These are phyloP conservation scores for Colletotrichum kahawae DNA, from an alignment of 2,329 filamentous ascomycete genomes.

Conservation along the genomic window DNA sequence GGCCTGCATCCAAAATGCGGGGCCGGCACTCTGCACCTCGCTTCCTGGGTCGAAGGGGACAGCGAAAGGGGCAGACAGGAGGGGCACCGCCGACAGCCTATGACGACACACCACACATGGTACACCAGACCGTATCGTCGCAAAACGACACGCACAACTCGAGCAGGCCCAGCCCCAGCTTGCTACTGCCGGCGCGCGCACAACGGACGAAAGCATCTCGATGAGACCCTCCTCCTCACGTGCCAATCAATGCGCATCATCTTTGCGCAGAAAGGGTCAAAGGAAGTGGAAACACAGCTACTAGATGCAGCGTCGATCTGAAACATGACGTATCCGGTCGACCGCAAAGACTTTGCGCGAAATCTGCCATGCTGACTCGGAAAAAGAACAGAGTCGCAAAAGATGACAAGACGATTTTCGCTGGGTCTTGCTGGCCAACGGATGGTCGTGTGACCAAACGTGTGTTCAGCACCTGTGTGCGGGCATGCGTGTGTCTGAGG, in stretches of 20 bases:
- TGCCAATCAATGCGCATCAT: background rate
- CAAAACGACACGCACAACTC: background rate
- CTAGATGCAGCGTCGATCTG: background rate
- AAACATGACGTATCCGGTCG: constrained; percentile 15
- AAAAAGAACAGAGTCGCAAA: background rate
- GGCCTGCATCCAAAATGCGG: constrained; percentile 7
- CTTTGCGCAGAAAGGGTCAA: background rate
- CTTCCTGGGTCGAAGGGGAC: background rate
- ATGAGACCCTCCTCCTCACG: background rate
- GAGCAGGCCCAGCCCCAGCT: background rate
- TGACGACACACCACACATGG: constrained; percentile 11
- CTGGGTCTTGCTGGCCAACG: background rate
- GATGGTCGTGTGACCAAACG: constrained; percentile 1
- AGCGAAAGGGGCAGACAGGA: background rate
- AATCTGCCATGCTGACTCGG: background rate
- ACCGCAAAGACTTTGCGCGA: background rate
- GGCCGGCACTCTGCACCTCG: background rate
- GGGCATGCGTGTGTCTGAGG: background rate
- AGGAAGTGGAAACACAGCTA: background rate
- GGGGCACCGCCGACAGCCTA: background rate
- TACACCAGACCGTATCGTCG: background rate
- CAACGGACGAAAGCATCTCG: constrained; percentile 1
- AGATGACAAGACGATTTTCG: background rate
- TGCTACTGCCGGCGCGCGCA: background rate
- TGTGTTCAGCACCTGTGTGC: background rate